Percentiles rank a stretch among this genome's conserved stretches.
Evolutionary conservation across 2,329 filamentous ascomycete species (phyloP).

Genomic region (Verticillium longisporum): DNA sequence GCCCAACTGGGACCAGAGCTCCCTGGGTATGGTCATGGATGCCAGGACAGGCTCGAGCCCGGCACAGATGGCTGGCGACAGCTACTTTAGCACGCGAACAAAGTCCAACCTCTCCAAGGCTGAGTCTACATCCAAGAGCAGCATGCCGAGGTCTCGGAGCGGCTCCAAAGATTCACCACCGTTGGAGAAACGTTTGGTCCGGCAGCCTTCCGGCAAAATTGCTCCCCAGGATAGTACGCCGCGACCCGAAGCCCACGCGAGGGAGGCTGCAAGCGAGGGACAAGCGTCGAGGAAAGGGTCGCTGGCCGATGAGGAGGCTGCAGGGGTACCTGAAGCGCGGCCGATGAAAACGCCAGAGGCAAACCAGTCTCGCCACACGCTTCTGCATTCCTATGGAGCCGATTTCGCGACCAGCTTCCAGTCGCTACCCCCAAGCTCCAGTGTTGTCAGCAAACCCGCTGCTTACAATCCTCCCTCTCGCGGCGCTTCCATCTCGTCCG

Average conservation of each 20-base stretch:
- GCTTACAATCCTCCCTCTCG: conserved; percentile 29
- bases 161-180: conserved; percentile 28
- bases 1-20: conserved; percentile 58
- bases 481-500: conserved; percentile 33
- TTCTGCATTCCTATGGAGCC: conserved; percentile 75
- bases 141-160: conserved; percentile 19
- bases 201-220: conserved; percentile 1
- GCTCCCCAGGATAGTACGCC: conserved; percentile 7
- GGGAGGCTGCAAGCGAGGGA: conserved; percentile 1
- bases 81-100: conserved; percentile 45
- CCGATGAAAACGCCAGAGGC: conserved; percentile 5
- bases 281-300: not conserved
- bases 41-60: conserved; percentile 49
- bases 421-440: conserved; percentile 58
- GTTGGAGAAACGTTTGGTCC: conserved; percentile 30
- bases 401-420: conserved; percentile 77
- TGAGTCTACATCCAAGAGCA: conserved; percentile 3
- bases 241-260: not conserved
- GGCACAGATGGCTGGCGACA: conserved; percentile 37
- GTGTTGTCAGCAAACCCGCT: conserved; percentile 32
- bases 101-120: conserved; percentile 11
- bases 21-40: conserved; percentile 40
- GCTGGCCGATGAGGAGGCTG: conserved; percentile 8
- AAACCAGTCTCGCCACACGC: conserved; percentile 50
- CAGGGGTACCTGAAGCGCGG: not conserved